Evolutionary conservation across 169 alveolate genomes (phyloP).

Genomic region (Eimeria acervulina): DNA sequence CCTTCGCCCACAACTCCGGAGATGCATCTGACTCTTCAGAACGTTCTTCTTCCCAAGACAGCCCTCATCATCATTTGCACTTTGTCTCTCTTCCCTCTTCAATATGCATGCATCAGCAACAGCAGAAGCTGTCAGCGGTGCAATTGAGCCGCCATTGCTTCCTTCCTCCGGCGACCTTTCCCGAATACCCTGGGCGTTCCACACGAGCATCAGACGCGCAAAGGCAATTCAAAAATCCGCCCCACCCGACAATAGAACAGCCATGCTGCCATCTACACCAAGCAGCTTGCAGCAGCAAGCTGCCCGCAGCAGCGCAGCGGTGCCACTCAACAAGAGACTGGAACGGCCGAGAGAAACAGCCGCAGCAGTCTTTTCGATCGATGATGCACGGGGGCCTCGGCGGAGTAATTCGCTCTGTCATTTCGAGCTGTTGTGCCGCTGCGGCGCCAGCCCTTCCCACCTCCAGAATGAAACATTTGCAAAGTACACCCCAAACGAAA

Average conservation of each 20-base stretch:
- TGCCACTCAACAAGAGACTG: too few species aligned
- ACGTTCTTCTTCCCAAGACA: not conserved
- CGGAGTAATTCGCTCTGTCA: too few species aligned
- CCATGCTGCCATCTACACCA: not conserved
- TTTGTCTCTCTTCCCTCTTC: not conserved
- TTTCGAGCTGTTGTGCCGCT: too few species aligned
- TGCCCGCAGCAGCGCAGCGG: not conserved
- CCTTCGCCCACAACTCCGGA: not conserved
- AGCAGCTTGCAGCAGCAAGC: not conserved
- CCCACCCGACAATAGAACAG: not conserved
- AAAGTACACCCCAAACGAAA: not conserved
- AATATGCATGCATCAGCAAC: not conserved
- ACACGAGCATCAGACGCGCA: not conserved
- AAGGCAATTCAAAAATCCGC: not conserved
- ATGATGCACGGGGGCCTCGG: too few species aligned
- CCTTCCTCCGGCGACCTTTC: conserved; percentile 35
- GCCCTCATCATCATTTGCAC: not conserved
- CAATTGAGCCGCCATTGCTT: conserved; percentile 7
- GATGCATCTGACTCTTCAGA: not conserved
- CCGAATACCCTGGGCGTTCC: not conserved
- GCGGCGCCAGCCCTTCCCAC: not conserved
- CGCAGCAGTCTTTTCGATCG: not conserved
- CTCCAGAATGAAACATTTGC: not conserved
- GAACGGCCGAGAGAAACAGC: not conserved
- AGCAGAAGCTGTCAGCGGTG: not conserved